phyloP scores from a whole-genome alignment of 2,329 filamentous ascomycete genomes.

The Penicillium corylophilum region DNA sequence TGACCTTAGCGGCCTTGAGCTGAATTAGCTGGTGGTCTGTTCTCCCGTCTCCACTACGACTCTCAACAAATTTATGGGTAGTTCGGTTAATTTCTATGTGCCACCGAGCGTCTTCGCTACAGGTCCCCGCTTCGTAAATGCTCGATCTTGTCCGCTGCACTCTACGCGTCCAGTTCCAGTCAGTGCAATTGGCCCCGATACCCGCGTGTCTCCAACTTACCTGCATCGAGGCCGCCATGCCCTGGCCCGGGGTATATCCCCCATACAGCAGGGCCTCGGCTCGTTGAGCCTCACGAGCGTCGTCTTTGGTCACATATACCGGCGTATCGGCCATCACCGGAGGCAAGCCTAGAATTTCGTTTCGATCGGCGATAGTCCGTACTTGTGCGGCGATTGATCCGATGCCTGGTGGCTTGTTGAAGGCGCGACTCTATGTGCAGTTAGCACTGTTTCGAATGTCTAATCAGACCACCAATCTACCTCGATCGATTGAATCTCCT shows the following conservation, averaged over 20 bases:
- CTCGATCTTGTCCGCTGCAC: conserved; percentile 36
- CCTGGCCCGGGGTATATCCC: conserved; percentile 31
- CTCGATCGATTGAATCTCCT: conserved; percentile 32
- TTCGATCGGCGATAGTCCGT: conserved; percentile 34
- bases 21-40: not conserved
- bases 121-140: conserved; percentile 20
- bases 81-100: not conserved
- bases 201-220: conserved; percentile 18
- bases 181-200: not conserved
- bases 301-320: conserved; percentile 34
- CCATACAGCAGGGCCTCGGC: conserved; percentile 29
- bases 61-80: not conserved
- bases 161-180: conserved; percentile 17
- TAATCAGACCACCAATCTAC: conserved; percentile 11
- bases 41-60: not conserved
- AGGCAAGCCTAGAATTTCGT: conserved; percentile 30
- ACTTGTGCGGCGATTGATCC: conserved; percentile 34
- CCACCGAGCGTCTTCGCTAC: not conserved
- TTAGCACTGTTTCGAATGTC: not conserved
- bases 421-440: conserved; percentile 30
- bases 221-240: conserved; percentile 37
- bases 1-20: too few species aligned
- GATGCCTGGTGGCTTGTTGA: conserved; percentile 31
- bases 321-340: conserved; percentile 20
- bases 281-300: conserved; percentile 33